A percentile compares a stretch with the other conserved stretches of the same genome.
phyloP scores from a whole-genome alignment of 2,329 filamentous ascomycete species.

The Nigrograna mackinnonii region DNA sequence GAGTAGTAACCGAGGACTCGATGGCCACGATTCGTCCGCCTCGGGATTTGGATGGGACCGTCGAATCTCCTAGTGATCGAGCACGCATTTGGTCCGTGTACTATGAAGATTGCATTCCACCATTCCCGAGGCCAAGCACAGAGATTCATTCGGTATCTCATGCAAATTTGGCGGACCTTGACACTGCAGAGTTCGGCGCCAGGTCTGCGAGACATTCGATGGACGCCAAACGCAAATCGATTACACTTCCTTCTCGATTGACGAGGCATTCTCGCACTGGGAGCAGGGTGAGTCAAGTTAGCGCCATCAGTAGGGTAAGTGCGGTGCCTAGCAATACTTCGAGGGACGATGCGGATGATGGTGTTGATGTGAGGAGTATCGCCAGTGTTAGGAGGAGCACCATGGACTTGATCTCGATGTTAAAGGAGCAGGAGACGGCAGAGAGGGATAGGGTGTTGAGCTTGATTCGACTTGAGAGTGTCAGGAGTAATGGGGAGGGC shows the following conservation, averaged over 20 bases:
- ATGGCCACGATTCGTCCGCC: slow-evolving; percentile 25
- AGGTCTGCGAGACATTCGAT: slow-evolving; percentile 17
- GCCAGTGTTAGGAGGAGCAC: slow-evolving; percentile 44
- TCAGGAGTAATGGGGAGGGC: neutral
- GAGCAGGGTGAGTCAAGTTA: slow-evolving; percentile 24
- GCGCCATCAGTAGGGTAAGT: slow-evolving; percentile 18
- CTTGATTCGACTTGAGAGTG: slow-evolving; percentile 15
- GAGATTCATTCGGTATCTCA: slow-evolving; percentile 11
- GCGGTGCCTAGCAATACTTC: slow-evolving; percentile 13
- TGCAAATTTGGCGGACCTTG: slow-evolving; percentile 3
- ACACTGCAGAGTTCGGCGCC: slow-evolving; percentile 17
- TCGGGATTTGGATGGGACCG: slow-evolving; percentile 1
- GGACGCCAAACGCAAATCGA: slow-evolving; percentile 18
- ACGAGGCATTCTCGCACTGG: slow-evolving; percentile 17
- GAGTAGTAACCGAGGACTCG: slow-evolving; percentile 19
- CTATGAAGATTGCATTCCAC: slow-evolving; percentile 37
- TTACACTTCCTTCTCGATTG: slow-evolving; percentile 14
- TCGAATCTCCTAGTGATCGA: slow-evolving; percentile 12
- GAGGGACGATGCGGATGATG: slow-evolving; percentile 15
- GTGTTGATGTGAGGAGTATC: slow-evolving; percentile 26
- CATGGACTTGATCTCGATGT: slow-evolving; percentile 43
- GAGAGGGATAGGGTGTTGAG: slow-evolving; percentile 35
- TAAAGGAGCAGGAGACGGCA: slow-evolving; percentile 38
- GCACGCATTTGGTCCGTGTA: slow-evolving; percentile 39
- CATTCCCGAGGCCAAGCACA: slow-evolving; percentile 25